Conservation (phyloP, 1,139 yeast genomes). For the Meyerozyma guilliermondii region DNA sequence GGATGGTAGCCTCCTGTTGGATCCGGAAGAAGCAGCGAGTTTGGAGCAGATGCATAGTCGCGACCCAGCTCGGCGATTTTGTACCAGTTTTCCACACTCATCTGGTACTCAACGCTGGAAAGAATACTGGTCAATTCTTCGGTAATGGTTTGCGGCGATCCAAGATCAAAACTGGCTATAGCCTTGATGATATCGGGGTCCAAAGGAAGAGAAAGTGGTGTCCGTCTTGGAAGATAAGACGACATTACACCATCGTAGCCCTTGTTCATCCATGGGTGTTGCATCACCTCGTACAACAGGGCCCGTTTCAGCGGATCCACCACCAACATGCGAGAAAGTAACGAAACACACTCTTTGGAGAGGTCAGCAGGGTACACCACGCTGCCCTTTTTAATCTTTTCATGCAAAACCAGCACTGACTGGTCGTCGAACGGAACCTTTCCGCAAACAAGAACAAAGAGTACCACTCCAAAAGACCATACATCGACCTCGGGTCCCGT, state of each 20-base stretch:
- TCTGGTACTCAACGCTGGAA: conserved; percentile 62
- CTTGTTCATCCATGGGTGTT: conserved; percentile 93
- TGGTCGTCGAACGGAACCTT: conserved; percentile 98
- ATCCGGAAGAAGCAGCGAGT: conserved; percentile 47
- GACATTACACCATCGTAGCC: conserved; percentile 77
- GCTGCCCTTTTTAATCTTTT: conserved; percentile 85
- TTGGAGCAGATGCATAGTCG: conserved; percentile 38
- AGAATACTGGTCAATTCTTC: conserved; percentile 56
- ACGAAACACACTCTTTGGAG: conserved; percentile 76
- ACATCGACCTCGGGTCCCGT: conserved; percentile 96
- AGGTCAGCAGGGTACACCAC: conserved; percentile 88
- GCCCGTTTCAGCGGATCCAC: conserved; percentile 86
- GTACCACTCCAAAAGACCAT: conserved; percentile 97
- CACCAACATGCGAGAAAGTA: conserved; percentile 84
- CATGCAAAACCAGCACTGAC: conserved; percentile 87
- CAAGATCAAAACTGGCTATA: conserved; percentile 78
- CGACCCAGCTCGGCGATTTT: conserved; percentile 37
- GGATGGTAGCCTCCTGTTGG: conserved; percentile 95
- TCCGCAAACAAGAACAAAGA: conserved; percentile 93
- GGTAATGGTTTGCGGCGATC: conserved; percentile 55
- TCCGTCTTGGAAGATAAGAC: conserved; percentile 69
- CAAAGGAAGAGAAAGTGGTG: conserved; percentile 70
- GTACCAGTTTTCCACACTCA: conserved; percentile 64
- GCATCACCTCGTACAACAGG: conserved; percentile 66
- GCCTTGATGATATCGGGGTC: conserved; percentile 67